Percentiles rank a stretch among this genome's conserved stretches.
phyloP scores from a whole-genome alignment of 2,329 filamentous ascomycete genomes.

The Plenodomus biglobosus region DNA sequence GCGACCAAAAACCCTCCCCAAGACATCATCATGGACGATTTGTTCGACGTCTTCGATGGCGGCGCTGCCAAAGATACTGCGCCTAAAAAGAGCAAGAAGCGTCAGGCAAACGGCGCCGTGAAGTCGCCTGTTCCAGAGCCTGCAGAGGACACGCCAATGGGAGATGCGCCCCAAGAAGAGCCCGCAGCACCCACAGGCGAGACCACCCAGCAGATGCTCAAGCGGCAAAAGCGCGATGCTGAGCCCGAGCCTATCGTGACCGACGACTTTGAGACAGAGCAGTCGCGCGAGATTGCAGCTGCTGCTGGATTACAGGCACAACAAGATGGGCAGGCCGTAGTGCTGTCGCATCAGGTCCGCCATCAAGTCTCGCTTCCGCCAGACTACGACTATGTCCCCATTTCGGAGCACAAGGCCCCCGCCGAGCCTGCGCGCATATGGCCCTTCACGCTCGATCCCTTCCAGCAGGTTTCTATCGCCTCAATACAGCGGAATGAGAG shows the following conservation, averaged over 20 bases:
- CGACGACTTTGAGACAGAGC: conserved; percentile 91
- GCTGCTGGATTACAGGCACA: conserved; percentile 67
- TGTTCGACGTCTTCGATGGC: conserved; percentile 51
- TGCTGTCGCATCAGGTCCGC: conserved; percentile 94
- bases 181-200: conserved; percentile 33
- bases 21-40: conserved; percentile 42
- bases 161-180: conserved; percentile 42
- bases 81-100: conserved; percentile 71
- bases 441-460: conserved; percentile 92
- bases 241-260: conserved; percentile 81
- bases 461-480: conserved; percentile 91
- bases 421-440: conserved; percentile 81
- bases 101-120: conserved; percentile 77
- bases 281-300: conserved; percentile 85
- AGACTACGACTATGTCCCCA: conserved; percentile 91
- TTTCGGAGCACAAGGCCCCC: conserved; percentile 90
- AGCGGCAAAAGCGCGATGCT: conserved; percentile 64
- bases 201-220: conserved; percentile 50
- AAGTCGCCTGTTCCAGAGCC: conserved; percentile 51
- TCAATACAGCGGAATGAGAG: conserved; percentile 97
- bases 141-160: conserved; percentile 47
- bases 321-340: conserved; percentile 69
- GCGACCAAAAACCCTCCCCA: too few species aligned
- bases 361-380: conserved; percentile 95
- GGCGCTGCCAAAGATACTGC: conserved; percentile 27